Percentiles rank a stretch among this genome's conserved stretches.
Evolutionary conservation across 2,329 filamentous ascomycete species (phyloP).

Genomic region (Torrubiellomyces zombiae): DNA sequence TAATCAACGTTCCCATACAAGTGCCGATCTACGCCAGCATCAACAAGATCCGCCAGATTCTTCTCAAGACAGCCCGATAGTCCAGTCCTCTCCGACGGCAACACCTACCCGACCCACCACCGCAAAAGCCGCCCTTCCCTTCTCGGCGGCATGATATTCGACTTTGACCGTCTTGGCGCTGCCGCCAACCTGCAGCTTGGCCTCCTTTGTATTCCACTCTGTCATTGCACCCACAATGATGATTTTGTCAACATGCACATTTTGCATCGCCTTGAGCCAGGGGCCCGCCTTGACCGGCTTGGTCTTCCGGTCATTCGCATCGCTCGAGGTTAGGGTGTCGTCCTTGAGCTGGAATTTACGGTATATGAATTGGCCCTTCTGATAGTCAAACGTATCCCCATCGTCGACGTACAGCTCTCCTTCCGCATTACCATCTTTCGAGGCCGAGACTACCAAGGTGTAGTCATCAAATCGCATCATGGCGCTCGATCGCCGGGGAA

Average conservation of each 20-base stretch:
- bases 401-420: slow-evolving; percentile 86
- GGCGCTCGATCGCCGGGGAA: slow-evolving; percentile 66
- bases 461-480: slow-evolving; percentile 93
- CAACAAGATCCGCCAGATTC: neutral
- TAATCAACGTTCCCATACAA: too few species aligned
- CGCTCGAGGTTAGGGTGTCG: slow-evolving; percentile 49
- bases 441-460: slow-evolving; percentile 64
- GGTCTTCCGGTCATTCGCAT: slow-evolving; percentile 38
- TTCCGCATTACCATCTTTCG: slow-evolving; percentile 42
- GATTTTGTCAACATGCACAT: slow-evolving; percentile 68
- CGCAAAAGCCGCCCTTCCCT: slow-evolving; percentile 32
- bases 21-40: too few species aligned
- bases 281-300: slow-evolving; percentile 42
- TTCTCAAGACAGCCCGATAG: slow-evolving; percentile 15
- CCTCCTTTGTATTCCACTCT: slow-evolving; percentile 49
- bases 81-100: slow-evolving; percentile 38
- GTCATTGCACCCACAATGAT: slow-evolving; percentile 66
- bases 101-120: slow-evolving; percentile 34
- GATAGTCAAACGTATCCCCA: slow-evolving; percentile 79
- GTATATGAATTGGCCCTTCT: slow-evolving; percentile 76
- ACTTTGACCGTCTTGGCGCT: slow-evolving; percentile 40
- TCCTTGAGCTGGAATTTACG: slow-evolving; percentile 54
- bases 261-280: slow-evolving; percentile 65
- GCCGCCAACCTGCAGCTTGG: slow-evolving; percentile 37
- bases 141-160: slow-evolving; percentile 36